Evolutionary conservation across 2,329 filamentous ascomycete genomes (phyloP).

Genomic region (Alternaria brassicae): DNA sequence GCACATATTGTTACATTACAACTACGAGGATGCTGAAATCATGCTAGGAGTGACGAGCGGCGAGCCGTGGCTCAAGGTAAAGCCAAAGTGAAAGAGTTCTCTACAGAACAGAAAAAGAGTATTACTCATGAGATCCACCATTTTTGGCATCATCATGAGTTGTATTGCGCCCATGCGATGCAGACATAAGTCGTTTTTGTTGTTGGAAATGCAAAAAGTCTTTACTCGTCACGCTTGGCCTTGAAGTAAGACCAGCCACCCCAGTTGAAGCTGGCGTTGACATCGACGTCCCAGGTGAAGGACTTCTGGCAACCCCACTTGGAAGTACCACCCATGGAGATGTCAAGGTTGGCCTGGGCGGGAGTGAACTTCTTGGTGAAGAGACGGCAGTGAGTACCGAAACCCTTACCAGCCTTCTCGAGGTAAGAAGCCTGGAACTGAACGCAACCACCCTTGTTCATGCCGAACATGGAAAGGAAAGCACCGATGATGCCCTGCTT

Average conservation of each 20-base stretch:
- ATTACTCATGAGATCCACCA: slow-evolving; percentile 6
- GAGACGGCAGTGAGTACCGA: slow-evolving; percentile 38
- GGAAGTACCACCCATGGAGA: slow-evolving; percentile 19
- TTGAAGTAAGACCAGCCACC: slow-evolving; percentile 14
- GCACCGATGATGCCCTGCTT: slow-evolving; percentile 22
- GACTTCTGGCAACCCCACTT: slow-evolving; percentile 34
- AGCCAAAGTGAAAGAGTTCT: slow-evolving; percentile 8
- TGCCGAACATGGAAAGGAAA: slow-evolving; percentile 25
- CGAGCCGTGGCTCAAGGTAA: slow-evolving; percentile 10
- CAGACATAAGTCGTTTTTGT: slow-evolving; percentile 4
- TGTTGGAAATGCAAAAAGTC: not conserved
- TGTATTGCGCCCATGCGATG: not conserved
- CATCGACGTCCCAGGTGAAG: slow-evolving; percentile 33
- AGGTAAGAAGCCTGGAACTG: slow-evolving; percentile 38
- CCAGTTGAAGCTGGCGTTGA: slow-evolving; percentile 33
- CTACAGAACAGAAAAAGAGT: slow-evolving; percentile 4
- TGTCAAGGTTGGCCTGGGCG: slow-evolving; percentile 27
- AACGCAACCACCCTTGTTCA: slow-evolving; percentile 31
- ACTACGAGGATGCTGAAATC: slow-evolving; percentile 3
- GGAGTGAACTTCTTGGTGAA: slow-evolving; percentile 34
- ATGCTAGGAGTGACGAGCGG: slow-evolving; percentile 15
- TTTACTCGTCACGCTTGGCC: slow-evolving; percentile 19
- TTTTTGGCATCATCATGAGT: not conserved
- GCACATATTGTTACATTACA: slow-evolving; percentile 13
- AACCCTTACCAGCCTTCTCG: slow-evolving; percentile 30